A percentile compares a stretch with the other conserved stretches of the same genome.
Conservation (phyloP, 495 filamentous ascomycete genomes). For the Annulohypoxylon nitens region DNA sequence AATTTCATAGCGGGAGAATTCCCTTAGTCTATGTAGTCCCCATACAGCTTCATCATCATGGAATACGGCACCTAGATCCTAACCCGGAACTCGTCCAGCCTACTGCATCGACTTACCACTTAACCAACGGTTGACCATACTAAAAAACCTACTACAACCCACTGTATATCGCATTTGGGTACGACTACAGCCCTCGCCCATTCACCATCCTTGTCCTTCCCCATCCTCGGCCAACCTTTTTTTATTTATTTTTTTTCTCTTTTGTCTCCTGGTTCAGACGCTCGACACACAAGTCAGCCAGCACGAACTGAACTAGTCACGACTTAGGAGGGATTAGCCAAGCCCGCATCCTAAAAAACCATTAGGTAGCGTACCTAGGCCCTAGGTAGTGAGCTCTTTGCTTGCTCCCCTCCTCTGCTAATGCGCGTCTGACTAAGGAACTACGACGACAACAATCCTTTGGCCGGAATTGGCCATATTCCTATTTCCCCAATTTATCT, state of each 20-base stretch:
- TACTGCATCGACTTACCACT: constrained; percentile 7
- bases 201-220: constrained; percentile 47
- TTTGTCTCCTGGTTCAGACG: constrained; percentile 38
- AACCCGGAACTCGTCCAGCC: constrained; percentile 6
- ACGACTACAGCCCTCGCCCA: constrained; percentile 40
- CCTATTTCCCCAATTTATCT: constrained; percentile 38
- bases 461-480: constrained; percentile 45
- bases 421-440: constrained; percentile 42
- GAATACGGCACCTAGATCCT: constrained; percentile 44
- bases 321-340: constrained; percentile 20
- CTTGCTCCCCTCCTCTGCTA: constrained; percentile 36
- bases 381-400: constrained; percentile 28
- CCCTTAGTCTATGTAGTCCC: background rate
- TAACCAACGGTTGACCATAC: background rate
- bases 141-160: constrained; percentile 29
- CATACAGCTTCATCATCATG: constrained; percentile 29
- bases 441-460: constrained; percentile 37
- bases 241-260: constrained; percentile 35
- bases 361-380: too few relatives aligned
- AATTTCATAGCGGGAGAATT: constrained; percentile 4
- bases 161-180: constrained; percentile 50
- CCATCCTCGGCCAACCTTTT: constrained; percentile 44
- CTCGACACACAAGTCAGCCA: constrained; percentile 36
- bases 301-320: constrained; percentile 2
- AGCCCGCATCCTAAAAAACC: constrained; percentile 30